Evolutionary conservation across 208 protist species (phyloP).

Genomic region (Trypanosoma brucei): DNA sequence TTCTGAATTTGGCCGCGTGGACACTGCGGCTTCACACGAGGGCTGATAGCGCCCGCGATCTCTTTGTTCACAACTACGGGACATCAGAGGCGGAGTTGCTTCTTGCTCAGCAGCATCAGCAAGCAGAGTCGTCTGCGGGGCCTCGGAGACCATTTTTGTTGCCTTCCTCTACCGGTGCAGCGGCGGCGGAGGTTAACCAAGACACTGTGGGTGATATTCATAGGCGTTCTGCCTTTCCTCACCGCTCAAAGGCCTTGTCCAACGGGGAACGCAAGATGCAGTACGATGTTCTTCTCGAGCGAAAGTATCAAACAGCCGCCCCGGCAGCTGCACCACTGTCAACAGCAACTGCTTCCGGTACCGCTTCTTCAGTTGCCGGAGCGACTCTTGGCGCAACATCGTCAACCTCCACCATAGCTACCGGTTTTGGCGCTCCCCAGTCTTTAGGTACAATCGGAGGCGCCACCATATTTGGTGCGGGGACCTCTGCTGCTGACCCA

Average conservation of each 20-base stretch:
- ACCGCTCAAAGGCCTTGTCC: slow-evolving; percentile 11
- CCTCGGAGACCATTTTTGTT: slow-evolving; percentile 24
- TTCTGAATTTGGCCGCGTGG: slow-evolving; percentile 51
- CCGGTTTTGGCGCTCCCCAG: slow-evolving; percentile 20
- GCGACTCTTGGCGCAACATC: slow-evolving; percentile 1
- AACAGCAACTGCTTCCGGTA: neutral
- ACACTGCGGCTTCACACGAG: slow-evolving; percentile 52
- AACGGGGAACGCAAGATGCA: slow-evolving; percentile 24
- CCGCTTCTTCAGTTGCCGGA: slow-evolving; percentile 5
- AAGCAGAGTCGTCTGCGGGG: slow-evolving; percentile 7
- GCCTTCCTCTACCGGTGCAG: neutral
- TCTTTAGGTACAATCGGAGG: slow-evolving; percentile 11
- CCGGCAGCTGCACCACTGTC: slow-evolving; percentile 10
- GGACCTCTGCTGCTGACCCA: too few species aligned
- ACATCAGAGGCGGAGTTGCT: slow-evolving; percentile 63
- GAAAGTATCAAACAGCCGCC: slow-evolving; percentile 6
- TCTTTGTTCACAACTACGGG: slow-evolving; percentile 67
- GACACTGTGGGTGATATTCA: slow-evolving; percentile 30
- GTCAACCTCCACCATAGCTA: slow-evolving; percentile 8
- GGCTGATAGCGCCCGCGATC: slow-evolving; percentile 39
- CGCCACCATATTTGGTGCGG: slow-evolving; percentile 3
- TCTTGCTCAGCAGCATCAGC: slow-evolving; percentile 30
- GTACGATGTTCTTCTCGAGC: slow-evolving; percentile 28
- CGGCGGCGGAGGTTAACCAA: slow-evolving; percentile 5
- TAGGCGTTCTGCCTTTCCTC: slow-evolving; percentile 20